Evolutionary conservation across 2,329 filamentous ascomycete genomes (phyloP), one percentile per base, ranked within the genome.

Genomic region (Fusarium pseudoanthophilum): DNA sequence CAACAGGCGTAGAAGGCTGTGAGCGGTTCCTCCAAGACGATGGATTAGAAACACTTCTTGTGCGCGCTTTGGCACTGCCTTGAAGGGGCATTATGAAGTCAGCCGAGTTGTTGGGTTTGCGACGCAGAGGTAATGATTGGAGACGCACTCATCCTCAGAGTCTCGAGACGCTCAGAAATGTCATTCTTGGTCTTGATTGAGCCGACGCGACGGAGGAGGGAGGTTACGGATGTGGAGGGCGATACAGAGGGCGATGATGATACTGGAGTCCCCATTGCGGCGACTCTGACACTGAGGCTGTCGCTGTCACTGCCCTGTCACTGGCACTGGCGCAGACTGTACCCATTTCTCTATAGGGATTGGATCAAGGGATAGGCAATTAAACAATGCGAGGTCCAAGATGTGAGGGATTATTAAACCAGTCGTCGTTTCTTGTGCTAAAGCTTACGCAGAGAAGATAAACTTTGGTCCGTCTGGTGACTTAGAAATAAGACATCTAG

Each of bases 61-160:
- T 53, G 46, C 72, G 72, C n/a, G 52, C 45, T 60, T 63, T 72
- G 11, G 43, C 69, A 39, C 56, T 66, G 51, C 40, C 59, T 60
- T 65, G 60, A 42, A 52, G 49, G 32, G 45, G 55, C 67, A 69
- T 69, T 30, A n/a, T 48, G 21, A 49, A 36, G 53, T 68, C 45
- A 72, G 69, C 55, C 63, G 51, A 55, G 36, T 18, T 42, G 36
- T 60, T n/a, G 36, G 34, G 39, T 21, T 30, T 37, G 13, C 37
- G 30, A 20, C 20, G 26, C 39, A 24, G 36, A 26, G 15, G 36
- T 37, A 37, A 43, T n/a, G 32, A 60, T 18, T 46, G 43, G 43
- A 43, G 39, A 74, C 58, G 39, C 59, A 74, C 71, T 74, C 71
- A 74, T 74, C 48, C 71, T 72, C 28, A 72, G 42, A 26, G 56